Conservation (phyloP, 2,329 filamentous ascomycete genomes). For the Cladosporium cucumerinum region DNA sequence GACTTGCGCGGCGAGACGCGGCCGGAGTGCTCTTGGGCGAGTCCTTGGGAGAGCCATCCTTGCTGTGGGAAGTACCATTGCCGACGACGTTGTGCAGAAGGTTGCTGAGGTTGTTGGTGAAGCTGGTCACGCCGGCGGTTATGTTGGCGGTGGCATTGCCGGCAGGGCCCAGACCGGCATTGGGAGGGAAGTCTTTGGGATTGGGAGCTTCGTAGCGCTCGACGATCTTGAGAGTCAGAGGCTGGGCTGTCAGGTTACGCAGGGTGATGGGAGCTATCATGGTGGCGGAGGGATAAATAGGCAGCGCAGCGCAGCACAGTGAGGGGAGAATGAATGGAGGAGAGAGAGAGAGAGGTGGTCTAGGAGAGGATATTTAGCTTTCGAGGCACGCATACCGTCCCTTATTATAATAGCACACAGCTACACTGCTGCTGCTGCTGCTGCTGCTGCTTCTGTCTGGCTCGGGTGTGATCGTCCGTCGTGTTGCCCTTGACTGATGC, state of each 20-base stretch:
- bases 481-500: constrained; percentile 7
- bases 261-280: constrained; percentile 24
- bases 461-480: constrained; percentile 3
- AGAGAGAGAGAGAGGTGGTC: neutral
- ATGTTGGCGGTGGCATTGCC: constrained; percentile 28
- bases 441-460: too few relatives aligned
- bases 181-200: constrained; percentile 32
- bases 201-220: constrained; percentile 67
- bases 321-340: neutral
- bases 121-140: constrained; percentile 25
- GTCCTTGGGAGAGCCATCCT: constrained; percentile 5
- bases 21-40: constrained; percentile 20
- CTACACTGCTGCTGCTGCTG: too few relatives aligned
- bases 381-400: constrained; percentile 1
- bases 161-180: constrained; percentile 18
- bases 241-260: constrained; percentile 28
- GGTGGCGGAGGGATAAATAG: neutral
- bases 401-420: neutral
- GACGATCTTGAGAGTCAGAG: constrained; percentile 68
- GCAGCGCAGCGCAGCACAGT: too few relatives aligned
- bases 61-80: constrained; percentile 2
- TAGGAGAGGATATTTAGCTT: neutral
- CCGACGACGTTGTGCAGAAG: constrained; percentile 23
- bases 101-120: constrained; percentile 42
- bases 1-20: constrained; percentile 49